Base-by-base conservation (phyloP, 2,329 filamentous ascomycete species). In the Colletotrichum cereale region DNA sequence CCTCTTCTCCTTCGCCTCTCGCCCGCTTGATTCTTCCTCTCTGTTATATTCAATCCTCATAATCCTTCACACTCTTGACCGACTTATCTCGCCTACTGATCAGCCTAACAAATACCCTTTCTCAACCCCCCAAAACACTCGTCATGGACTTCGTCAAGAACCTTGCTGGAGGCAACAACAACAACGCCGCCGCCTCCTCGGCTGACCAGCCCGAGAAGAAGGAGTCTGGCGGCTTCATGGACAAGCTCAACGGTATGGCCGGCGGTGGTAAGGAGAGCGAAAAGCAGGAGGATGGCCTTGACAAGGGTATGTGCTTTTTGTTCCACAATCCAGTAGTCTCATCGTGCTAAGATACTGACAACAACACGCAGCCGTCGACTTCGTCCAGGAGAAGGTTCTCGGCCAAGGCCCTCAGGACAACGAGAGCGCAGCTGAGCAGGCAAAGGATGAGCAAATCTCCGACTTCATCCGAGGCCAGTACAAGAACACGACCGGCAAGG, bases 281-380 rank as follows among this genome's bases (percentile, higher is more conserved):
- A 87, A 91, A 94, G 88, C 92, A 95, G 76, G 93, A 96, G 81
- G 93, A 96, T 78, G 83, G 81, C n/a, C 88, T 96, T 63, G 93
- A 96, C 84, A 96, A 96, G 84, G 91, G 93, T 94, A 31, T 72
- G 73, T 38, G 14, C 48, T 29, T 10, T 29, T 36, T 44, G 26
- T 6, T 11, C 31, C 48, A n/a, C 38, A 14, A 18, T 24, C 38
- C 36, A 21, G 2, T 18, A 16, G 52, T 29, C 26, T 40, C 18
- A 10, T 63, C 12, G 47, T 4, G n/a, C 52, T 34, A 44, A 11
- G 36, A 60, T 24, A n/a, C 60, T 66, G 50, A 73, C 16, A n/a
- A 14, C 2, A 21, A 47, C 18, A 24, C 29, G 18, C 74, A 96
- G 93, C 89, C 63, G 85, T 96, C 84, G 93, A 96, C 81, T 89